A percentile compares a stretch with the other conserved stretches of the same genome.
These are phyloP conservation scores for Onygena corvina DNA, from an alignment of 2,329 filamentous ascomycete genomes.

Conservation along the genomic window DNA sequence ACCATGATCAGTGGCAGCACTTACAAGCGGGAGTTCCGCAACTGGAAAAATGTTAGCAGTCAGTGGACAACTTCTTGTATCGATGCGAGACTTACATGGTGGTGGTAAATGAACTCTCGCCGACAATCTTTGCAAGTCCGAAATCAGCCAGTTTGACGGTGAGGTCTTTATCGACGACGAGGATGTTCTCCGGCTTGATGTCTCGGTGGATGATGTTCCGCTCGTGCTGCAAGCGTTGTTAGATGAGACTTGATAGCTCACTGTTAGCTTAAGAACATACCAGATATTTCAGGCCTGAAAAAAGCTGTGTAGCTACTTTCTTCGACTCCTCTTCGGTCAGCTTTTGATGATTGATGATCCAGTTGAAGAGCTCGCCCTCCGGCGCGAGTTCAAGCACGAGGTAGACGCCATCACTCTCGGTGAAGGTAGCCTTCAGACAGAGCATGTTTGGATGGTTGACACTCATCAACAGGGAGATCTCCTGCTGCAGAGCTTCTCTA, in stretches of 20 bases:
- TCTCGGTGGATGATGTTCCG: constrained; percentile 95
- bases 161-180: constrained; percentile 72
- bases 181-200: constrained; percentile 94
- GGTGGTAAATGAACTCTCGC: constrained; percentile 94
- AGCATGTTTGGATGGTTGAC: constrained; percentile 88
- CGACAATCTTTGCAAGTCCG: constrained; percentile 94
- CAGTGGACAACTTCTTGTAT: not conserved
- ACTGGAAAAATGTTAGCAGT: constrained; percentile 21
- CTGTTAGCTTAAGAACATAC: constrained; percentile 48
- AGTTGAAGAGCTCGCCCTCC: constrained; percentile 92
- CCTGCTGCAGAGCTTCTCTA: constrained; percentile 77
- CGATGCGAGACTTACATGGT: constrained; percentile 55
- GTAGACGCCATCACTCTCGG: constrained; percentile 82
- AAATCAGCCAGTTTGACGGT: constrained; percentile 92
- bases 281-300: constrained; percentile 88
- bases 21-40: constrained; percentile 85
- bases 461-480: constrained; percentile 94
- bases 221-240: constrained; percentile 51
- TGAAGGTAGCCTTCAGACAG: constrained; percentile 88
- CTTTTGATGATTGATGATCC: constrained; percentile 82
- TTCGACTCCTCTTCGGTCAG: constrained; percentile 72
- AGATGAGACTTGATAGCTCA: not conserved
- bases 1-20: constrained; percentile 14
- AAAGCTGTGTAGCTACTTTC: constrained; percentile 79
- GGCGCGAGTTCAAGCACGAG: constrained; percentile 80